phyloP scores from a whole-genome alignment of 192 early-diverging fungal species.

The Chytriomyces sp. region DNA sequence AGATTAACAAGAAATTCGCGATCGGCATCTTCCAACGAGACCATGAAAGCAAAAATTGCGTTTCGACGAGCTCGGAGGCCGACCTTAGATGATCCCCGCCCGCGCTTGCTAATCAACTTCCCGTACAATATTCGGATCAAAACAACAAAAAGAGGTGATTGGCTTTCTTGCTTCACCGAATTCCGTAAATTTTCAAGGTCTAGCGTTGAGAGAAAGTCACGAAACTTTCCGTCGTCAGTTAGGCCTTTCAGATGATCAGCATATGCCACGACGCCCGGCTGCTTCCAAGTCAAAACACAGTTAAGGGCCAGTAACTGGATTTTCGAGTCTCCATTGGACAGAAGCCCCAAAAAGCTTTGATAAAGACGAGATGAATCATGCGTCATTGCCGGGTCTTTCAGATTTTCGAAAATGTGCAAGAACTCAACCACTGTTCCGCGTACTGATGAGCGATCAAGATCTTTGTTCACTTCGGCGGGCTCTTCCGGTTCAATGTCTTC shows the following conservation, averaged over 20 bases:
- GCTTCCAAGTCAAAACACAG: constrained; percentile 84
- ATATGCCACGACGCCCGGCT: constrained; percentile 67
- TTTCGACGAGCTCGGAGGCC: constrained; percentile 72
- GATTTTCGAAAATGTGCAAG: constrained; percentile 67
- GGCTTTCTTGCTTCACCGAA: constrained; percentile 68
- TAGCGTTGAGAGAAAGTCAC: constrained; percentile 84
- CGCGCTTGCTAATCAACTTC: constrained; percentile 78
- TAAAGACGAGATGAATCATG: constrained; percentile 58
- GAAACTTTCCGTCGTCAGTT: constrained; percentile 83
- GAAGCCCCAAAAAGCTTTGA: constrained; percentile 68
- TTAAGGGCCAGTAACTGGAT: constrained; percentile 81
- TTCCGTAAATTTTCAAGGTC: constrained; percentile 55
- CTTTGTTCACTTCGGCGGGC: constrained; percentile 43
- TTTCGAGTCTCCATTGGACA: constrained; percentile 78
- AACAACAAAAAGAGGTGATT: constrained; percentile 71
- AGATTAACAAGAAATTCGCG: constrained; percentile 75
- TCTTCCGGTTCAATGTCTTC: constrained; percentile 50
- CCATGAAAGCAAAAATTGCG: constrained; percentile 83
- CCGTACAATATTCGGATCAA: constrained; percentile 87
- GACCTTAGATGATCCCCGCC: constrained; percentile 70
- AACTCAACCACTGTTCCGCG: constrained; percentile 50
- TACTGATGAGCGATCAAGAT: constrained; percentile 27
- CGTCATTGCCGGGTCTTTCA: constrained; percentile 62
- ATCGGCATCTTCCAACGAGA: constrained; percentile 66
- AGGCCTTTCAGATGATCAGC: constrained; percentile 76